Percentiles rank a stretch among this genome's conserved stretches.
These are phyloP conservation scores for Ganoderma sp. DNA, from an alignment of 1,284 basidiomycete species.

Conservation along the genomic window DNA sequence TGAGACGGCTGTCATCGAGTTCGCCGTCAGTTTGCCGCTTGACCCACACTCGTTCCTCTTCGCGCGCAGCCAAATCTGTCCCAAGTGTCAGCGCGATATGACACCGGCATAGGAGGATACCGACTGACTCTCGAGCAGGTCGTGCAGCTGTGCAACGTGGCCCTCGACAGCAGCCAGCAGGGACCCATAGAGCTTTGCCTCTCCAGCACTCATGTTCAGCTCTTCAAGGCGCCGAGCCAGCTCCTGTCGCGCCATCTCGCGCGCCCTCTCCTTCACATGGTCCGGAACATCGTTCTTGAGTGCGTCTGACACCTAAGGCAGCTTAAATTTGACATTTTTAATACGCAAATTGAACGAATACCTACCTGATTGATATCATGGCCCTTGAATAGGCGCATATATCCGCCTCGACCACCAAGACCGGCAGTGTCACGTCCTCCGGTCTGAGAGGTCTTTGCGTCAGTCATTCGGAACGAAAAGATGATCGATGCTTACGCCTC, in stretches of 20 bases:
- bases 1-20: slow-evolving; percentile 67
- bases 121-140: slow-evolving; percentile 67
- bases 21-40: slow-evolving; percentile 74
- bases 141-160: slow-evolving; percentile 62
- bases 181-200: slow-evolving; percentile 61
- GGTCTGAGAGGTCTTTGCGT: slow-evolving; percentile 46
- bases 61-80: slow-evolving; percentile 65
- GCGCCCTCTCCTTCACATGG: slow-evolving; percentile 62
- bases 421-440: slow-evolving; percentile 73
- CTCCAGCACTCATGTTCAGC: slow-evolving; percentile 60
- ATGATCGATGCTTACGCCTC: slow-evolving; percentile 52
- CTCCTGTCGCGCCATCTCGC: slow-evolving; percentile 69
- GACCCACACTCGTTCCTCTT: slow-evolving; percentile 72
- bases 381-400: slow-evolving; percentile 68
- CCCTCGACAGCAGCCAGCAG: slow-evolving; percentile 60
- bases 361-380: slow-evolving; percentile 66
- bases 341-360: not conserved
- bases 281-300: slow-evolving; percentile 66
- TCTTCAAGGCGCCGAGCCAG: slow-evolving; percentile 64
- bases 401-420: slow-evolving; percentile 65
- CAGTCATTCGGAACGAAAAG: not conserved
- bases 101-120: slow-evolving; percentile 29
- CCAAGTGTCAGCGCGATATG: not conserved
- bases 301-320: slow-evolving; percentile 53
- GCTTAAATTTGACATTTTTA: not conserved